Percentiles rank a stretch among this genome's conserved stretches.
Evolutionary conservation across 73 alveolate genomes (phyloP).

Genomic region (Paramecium biaurelia): DNA sequence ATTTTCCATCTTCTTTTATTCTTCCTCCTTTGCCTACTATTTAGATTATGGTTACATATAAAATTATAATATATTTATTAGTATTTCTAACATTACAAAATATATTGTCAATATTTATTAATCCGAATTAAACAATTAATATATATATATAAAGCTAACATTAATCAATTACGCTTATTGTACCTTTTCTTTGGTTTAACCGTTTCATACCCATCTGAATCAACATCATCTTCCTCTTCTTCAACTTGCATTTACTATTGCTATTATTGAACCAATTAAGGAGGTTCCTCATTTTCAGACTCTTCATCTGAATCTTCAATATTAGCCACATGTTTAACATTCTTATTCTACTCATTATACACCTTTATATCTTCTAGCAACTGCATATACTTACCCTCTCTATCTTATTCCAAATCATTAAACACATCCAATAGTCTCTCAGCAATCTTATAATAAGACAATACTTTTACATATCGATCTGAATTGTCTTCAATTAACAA

Average conservation of each 20-base stretch:
- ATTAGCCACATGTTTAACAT: constrained; percentile 32
- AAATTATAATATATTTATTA: not conserved
- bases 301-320: not conserved
- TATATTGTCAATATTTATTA: not conserved
- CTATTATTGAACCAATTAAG: not conserved
- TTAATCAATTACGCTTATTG: not conserved
- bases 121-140: not conserved
- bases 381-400: not conserved
- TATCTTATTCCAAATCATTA: constrained; percentile 1
- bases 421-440: not conserved
- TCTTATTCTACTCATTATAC: not conserved
- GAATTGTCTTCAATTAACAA: constrained; percentile 3
- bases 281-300: constrained; percentile 21
- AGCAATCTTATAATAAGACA: not conserved
- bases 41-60: constrained; percentile 16
- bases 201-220: not conserved
- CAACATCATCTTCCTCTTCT: constrained; percentile 28
- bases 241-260: not conserved
- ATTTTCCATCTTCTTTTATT: constrained; percentile 62
- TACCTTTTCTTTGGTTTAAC: not conserved
- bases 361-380: not conserved
- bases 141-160: not conserved
- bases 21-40: not conserved
- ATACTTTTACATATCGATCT: not conserved
- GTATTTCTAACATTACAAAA: not conserved